A percentile compares a stretch with the other conserved stretches of the same genome.
These are phyloP conservation scores for Hippophae gyantsensis DNA, from an alignment of 306 rosid species.

Conservation along the genomic window DNA sequence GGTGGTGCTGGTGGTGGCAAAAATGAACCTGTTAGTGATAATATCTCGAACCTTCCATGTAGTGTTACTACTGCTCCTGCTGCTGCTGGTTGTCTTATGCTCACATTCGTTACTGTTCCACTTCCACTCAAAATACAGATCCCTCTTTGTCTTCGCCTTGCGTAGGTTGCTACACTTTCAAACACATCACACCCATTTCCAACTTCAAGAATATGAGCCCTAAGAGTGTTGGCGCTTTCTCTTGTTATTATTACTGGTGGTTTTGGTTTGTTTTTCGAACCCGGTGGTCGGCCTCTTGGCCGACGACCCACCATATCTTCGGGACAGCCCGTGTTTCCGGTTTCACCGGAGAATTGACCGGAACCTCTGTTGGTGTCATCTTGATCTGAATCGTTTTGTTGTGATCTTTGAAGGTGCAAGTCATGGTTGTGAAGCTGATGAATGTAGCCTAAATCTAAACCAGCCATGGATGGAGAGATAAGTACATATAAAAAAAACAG, in stretches of 20 bases:
- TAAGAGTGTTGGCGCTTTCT: conserved; percentile 85
- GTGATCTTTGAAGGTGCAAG: conserved; percentile 43
- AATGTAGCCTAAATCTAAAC: conserved; percentile 76
- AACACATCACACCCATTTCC: conserved; percentile 70
- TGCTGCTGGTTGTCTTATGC: conserved; percentile 55
- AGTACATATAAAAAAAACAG: conserved; percentile 29
- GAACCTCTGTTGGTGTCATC: conserved; percentile 20
- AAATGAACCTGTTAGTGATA: conserved; percentile 72
- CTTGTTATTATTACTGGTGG: conserved; percentile 83
- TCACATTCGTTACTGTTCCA: conserved; percentile 76
- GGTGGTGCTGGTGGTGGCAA: conserved; percentile 94
- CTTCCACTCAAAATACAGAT: conserved; percentile 79
- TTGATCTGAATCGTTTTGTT: conserved; percentile 30
- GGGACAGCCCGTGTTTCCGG: conserved; percentile 13
- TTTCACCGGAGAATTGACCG: conserved; percentile 31
- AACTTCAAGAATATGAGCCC: conserved; percentile 86
- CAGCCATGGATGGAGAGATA: conserved; percentile 64
- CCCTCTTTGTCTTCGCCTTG: conserved; percentile 87
- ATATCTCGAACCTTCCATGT: conserved; percentile 83
- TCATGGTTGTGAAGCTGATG: conserved; percentile 58
- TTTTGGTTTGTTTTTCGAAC: conserved; percentile 74
- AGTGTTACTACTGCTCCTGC: conserved; percentile 60
- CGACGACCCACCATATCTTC: conserved; percentile 49
- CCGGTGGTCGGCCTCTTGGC: conserved; percentile 67
- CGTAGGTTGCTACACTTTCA: conserved; percentile 66